Percentiles rank a stretch among this genome's conserved stretches.
These are phyloP conservation scores for Microdochium paspali DNA, from an alignment of 2,329 filamentous ascomycete species.

Conservation along the genomic window DNA sequence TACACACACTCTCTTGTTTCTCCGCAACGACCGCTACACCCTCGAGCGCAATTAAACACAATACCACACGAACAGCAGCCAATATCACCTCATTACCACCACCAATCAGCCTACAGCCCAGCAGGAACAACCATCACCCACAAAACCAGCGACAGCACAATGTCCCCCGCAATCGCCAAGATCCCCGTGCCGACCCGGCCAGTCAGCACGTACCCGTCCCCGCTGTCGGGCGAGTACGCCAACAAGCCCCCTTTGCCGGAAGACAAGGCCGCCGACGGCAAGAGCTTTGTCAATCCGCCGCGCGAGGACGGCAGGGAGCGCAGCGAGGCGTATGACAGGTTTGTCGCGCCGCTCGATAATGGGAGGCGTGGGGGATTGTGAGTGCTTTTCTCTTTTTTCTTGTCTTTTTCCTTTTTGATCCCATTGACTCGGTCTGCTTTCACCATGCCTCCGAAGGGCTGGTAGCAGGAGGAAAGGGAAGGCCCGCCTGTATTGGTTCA, in stretches of 20 bases:
- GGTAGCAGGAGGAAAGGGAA: too few relatives aligned
- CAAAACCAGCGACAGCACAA: too few relatives aligned
- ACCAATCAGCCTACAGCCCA: not conserved
- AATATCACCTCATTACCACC: not conserved
- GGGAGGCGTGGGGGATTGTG: constrained; percentile 62
- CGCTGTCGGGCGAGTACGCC: constrained; percentile 44
- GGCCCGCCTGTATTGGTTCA: too few relatives aligned
- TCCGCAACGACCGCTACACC: too few relatives aligned
- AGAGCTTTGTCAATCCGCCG: constrained; percentile 62
- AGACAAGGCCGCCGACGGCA: constrained; percentile 62
- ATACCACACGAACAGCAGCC: too few relatives aligned
- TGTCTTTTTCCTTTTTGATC: not conserved
- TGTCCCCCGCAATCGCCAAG: too few relatives aligned
- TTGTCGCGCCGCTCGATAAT: constrained; percentile 59
- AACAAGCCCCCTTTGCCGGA: constrained; percentile 43
- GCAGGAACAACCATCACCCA: too few relatives aligned
- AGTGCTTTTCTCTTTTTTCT: constrained; percentile 14
- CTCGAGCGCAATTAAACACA: too few relatives aligned
- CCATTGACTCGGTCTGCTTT: too few relatives aligned
- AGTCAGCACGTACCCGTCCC: constrained; percentile 37
- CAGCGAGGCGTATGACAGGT: constrained; percentile 62
- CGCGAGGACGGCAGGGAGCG: constrained; percentile 34
- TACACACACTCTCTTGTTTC: too few relatives aligned
- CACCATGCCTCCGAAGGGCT: too few relatives aligned
- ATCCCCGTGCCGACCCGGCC: not conserved